Percentiles rank a stretch among this genome's conserved stretches.
phyloP scores from a whole-genome alignment of 129 eudicot species.

The Centella asiatica region DNA sequence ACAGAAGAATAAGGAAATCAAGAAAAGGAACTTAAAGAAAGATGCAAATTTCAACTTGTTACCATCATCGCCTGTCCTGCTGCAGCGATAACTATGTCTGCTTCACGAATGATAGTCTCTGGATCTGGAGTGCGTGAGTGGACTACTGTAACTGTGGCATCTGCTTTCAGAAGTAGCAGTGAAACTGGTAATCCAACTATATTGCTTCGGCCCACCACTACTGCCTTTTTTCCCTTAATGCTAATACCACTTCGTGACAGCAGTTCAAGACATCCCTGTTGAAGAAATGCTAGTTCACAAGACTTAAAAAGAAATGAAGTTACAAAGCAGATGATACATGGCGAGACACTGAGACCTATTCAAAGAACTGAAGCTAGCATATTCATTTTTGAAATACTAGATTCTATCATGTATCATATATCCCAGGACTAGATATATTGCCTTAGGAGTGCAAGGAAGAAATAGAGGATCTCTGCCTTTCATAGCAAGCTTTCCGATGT shows the following conservation, averaged over 20 bases:
- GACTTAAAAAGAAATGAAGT: neutral
- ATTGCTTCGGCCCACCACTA: constrained; percentile 97
- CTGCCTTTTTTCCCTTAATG: constrained; percentile 87
- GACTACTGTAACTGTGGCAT: constrained; percentile 83
- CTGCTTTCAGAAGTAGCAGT: constrained; percentile 83
- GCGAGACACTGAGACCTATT: too few relatives aligned
- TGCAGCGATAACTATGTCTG: constrained; percentile 95
- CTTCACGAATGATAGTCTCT: constrained; percentile 78
- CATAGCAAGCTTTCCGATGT: constrained; percentile 98
- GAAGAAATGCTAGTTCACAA: neutral
- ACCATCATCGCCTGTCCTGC: constrained; percentile 99
- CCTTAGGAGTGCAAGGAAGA: constrained; percentile 99
- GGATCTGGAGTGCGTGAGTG: constrained; percentile 82
- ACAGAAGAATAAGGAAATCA: neutral
- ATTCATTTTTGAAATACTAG: neutral
- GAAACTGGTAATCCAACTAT: constrained; percentile 97
- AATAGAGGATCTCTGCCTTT: constrained; percentile 95
- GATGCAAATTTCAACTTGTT: constrained; percentile 2
- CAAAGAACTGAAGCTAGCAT: neutral
- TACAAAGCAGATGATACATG: neutral
- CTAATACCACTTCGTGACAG: constrained; percentile 67
- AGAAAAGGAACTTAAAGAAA: neutral
- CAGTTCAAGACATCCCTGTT: constrained; percentile 90
- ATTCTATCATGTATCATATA: neutral
- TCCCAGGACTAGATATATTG: constrained; percentile 10